Percentiles rank a stretch among this genome's conserved stretches.
Conservation (phyloP, 257 asterid genomes). For the Ilex asprella region DNA sequence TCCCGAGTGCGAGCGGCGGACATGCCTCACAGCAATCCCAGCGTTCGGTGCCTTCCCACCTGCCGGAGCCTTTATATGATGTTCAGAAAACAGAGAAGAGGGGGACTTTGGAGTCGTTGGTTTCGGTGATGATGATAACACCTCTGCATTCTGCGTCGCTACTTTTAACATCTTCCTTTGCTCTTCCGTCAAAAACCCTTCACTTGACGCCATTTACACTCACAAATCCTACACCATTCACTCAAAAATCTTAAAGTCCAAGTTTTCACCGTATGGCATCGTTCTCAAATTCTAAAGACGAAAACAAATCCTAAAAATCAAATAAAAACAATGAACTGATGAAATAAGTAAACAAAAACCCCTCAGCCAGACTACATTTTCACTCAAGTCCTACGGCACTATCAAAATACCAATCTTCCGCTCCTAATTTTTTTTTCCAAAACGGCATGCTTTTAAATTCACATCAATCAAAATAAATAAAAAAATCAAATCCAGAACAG, state of each 20-base stretch:
- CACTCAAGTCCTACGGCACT: neutral
- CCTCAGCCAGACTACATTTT: neutral
- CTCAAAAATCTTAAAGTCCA: neutral
- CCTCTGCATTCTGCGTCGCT: conserved; percentile 73
- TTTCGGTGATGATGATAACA: conserved; percentile 59
- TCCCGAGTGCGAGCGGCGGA: conserved; percentile 80
- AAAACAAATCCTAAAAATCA: no score
- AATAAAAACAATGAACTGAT: no score
- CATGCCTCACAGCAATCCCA: conserved; percentile 61
- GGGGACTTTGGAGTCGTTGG: conserved; percentile 48
- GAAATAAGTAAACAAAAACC: no score
- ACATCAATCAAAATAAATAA: neutral
- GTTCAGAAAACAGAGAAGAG: conserved; percentile 38
- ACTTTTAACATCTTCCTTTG: conserved; percentile 78
- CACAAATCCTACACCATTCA: conserved; percentile 17
- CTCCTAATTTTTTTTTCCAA: neutral
- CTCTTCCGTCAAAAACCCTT: conserved; percentile 82
- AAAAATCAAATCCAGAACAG: conserved; percentile 9
- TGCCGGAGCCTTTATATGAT: conserved; percentile 60
- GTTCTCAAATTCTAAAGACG: neutral
- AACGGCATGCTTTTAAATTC: neutral
- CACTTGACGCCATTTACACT: conserved; percentile 62
- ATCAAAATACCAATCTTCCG: neutral
- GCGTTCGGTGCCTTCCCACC: conserved; percentile 58
- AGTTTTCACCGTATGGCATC: neutral